Evolutionary conservation across 148 eudicot genomes (phyloP), one percentile per base, ranked within the genome.

Genomic region (Chenopodium album): DNA sequence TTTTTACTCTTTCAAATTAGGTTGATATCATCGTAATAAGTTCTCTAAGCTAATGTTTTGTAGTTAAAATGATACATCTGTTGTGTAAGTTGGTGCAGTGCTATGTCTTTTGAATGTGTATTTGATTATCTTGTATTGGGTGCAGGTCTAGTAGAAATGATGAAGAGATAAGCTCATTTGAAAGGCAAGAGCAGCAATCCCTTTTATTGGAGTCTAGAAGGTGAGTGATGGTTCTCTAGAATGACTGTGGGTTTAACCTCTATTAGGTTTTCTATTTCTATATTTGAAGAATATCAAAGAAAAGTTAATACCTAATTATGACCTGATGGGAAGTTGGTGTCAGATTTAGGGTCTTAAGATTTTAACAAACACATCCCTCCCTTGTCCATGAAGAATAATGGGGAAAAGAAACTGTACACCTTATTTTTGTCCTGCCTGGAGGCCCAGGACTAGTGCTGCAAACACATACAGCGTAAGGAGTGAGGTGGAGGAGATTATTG

Each of bases 141-240:
- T 48, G 48, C 82, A 85, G 87, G 65, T 82, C 87, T 23, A 62
- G 85, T 66, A 92, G 88, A 87, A 66, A 85, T 54, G 88, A 89
- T 87, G 90, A 79, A 77, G 77, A 85, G 85, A 84, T 62, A 64
- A 81, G 73, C 80, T 79, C 91, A 26, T 89, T 88, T 44, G 87
- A 84, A 79, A 85, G 63, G 66, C 87, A 41, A 60, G 98, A 94
- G 84, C 92, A 94, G 80, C 94, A 87, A 63, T 88, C 91, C 71
- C 89, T 90, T 84, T 92, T 92, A 65, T 85, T 90, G 74, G 93
- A 90, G 88, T 84, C 93, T 68, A 92, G 86, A 89, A 92, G 98
- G 95, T 91, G 77, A 85, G 63, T 85, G 71, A 48, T 78, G 34
- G 34, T n/a, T 81, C 29, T 63, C 20, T 7, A 47, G 11, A 37